Percentiles rank a stretch among this genome's conserved stretches.
phyloP scores from a whole-genome alignment of 306 rosid species.

The Sindora glabra region DNA sequence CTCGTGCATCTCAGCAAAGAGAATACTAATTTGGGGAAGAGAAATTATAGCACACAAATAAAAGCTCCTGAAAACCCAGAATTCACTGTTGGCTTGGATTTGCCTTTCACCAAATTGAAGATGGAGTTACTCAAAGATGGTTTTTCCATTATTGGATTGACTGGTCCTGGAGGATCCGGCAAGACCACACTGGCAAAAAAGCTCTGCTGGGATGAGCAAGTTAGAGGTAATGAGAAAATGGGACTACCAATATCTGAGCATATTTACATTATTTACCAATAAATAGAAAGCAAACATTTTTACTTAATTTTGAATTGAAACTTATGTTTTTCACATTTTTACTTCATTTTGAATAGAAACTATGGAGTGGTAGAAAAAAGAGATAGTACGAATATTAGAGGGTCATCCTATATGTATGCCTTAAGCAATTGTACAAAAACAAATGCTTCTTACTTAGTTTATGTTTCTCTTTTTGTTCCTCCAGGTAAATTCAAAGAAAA shows the following conservation, averaged over 20 bases:
- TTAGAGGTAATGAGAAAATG: too few species aligned
- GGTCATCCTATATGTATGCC: too few species aligned
- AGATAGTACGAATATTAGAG: too few species aligned
- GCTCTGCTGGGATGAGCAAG: conserved; percentile 38
- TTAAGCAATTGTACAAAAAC: neutral
- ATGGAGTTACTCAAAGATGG: conserved; percentile 25
- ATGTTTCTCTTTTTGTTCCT: neutral
- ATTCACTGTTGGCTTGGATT: conserved; percentile 38
- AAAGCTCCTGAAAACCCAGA: conserved; percentile 30
- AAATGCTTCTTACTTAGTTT: neutral
- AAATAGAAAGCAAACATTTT: too few species aligned
- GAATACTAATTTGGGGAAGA: neutral
- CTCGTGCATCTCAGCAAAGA: neutral
- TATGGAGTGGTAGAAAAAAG: too few species aligned
- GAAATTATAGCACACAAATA: neutral
- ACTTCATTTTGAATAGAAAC: too few species aligned
- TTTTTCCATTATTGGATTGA: conserved; percentile 22
- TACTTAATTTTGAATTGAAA: too few species aligned
- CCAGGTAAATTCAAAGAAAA: conserved; percentile 34
- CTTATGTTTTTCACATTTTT: too few species aligned
- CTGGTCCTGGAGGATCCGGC: conserved; percentile 62
- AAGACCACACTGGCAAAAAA: conserved; percentile 48
- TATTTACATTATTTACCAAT: too few species aligned
- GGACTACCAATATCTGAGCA: neutral
- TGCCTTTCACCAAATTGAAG: conserved; percentile 27